Percentiles rank a stretch among this genome's conserved stretches.
These are phyloP conservation scores for Pythium rhizo-oryzae DNA, from an alignment of 352 stramenopile genomes.

Conservation along the genomic window DNA sequence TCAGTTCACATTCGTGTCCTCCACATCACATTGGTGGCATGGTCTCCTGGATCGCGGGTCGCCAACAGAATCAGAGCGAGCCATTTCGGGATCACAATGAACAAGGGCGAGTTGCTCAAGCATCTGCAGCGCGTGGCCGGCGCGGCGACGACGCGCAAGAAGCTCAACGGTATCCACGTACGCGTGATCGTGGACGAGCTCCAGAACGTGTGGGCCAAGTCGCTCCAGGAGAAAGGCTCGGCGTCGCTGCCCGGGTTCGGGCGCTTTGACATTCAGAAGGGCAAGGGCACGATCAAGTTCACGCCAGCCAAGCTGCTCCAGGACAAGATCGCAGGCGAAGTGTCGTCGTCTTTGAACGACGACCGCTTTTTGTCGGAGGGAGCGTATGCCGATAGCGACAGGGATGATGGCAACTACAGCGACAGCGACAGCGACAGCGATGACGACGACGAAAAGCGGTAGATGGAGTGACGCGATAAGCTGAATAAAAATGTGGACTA, in stretches of 20 bases:
- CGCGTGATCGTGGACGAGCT: conserved; percentile 46
- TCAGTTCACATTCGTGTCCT: not conserved
- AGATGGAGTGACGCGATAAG: not conserved
- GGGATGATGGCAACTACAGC: not conserved
- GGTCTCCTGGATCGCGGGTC: not conserved
- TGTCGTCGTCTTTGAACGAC: conserved; percentile 37
- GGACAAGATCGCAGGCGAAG: conserved; percentile 45
- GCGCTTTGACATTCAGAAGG: conserved; percentile 49
- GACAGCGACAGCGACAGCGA: conserved; percentile 12
- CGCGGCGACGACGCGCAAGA: conserved; percentile 40
- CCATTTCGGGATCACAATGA: conserved; percentile 32
- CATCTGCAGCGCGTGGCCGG: conserved; percentile 44
- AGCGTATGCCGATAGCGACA: conserved; percentile 15
- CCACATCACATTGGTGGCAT: not conserved
- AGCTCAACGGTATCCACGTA: conserved; percentile 47
- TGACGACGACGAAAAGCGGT: conserved; percentile 3
- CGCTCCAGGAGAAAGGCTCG: conserved; percentile 46
- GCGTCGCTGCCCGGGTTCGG: conserved; percentile 43
- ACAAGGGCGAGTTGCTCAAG: conserved; percentile 52
- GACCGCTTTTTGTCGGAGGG: conserved; percentile 6
- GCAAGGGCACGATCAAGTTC: conserved; percentile 54
- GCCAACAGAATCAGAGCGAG: conserved; percentile 2
- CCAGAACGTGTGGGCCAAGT: conserved; percentile 41
- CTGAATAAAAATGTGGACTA: conserved; percentile 2
- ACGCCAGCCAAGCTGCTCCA: conserved; percentile 37